Conservation (phyloP, 139 green algal genomes). For the Yamagishiella unicocca region DNA sequence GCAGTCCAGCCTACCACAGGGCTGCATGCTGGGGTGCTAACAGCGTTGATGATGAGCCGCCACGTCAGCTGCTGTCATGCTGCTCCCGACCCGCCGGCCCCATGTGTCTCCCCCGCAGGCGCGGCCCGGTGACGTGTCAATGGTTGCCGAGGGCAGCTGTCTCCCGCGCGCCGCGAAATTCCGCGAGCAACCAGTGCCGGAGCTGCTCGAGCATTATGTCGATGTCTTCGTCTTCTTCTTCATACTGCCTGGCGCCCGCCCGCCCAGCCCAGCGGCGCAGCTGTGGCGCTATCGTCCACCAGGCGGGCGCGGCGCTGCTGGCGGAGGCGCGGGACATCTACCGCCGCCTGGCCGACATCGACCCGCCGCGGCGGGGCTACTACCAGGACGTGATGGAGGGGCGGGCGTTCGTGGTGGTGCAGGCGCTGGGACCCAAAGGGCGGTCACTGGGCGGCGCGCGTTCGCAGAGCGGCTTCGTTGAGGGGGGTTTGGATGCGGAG, state of each 20-base stretch:
- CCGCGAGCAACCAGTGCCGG: neutral
- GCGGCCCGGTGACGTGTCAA: neutral
- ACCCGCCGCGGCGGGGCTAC: constrained; percentile 65
- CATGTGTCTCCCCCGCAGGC: neutral
- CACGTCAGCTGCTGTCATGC: neutral
- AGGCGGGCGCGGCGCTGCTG: neutral
- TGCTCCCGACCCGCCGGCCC: neutral
- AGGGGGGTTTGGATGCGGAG: too few relatives aligned
- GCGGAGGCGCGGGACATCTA: constrained; percentile 50
- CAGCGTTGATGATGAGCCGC: neutral
- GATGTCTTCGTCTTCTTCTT: too few relatives aligned
- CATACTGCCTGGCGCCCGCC: neutral
- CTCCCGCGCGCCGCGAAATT: neutral
- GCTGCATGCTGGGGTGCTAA: neutral
- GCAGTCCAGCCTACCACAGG: neutral
- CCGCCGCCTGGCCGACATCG: constrained; percentile 49
- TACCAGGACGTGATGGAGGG: constrained; percentile 66
- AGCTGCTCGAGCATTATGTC: neutral
- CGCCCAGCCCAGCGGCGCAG: neutral
- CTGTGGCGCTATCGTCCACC: neutral
- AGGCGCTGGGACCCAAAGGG: too few relatives aligned
- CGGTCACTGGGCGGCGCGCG: too few relatives aligned
- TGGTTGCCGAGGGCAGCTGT: neutral
- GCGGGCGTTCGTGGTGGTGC: constrained; percentile 66
- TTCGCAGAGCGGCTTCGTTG: too few relatives aligned